phyloP scores from a whole-genome alignment of 164 flowering plant species.

The Buxus sempervirens region DNA sequence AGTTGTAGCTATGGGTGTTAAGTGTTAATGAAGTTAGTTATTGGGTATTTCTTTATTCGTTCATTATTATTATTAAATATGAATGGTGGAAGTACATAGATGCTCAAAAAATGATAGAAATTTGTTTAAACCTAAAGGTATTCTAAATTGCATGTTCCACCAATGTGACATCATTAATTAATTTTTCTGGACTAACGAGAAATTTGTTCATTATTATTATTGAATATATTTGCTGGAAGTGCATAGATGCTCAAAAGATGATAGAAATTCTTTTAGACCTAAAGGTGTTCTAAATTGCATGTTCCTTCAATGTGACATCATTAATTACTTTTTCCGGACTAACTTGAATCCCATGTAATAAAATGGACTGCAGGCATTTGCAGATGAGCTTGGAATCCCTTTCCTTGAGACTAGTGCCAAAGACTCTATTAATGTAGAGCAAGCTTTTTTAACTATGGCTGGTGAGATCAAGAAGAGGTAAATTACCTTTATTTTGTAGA shows the following conservation, averaged over 20 bases:
- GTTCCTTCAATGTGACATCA: neutral
- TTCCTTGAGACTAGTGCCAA: slow-evolving; percentile 85
- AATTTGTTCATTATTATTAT: too few relatives aligned
- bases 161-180: neutral
- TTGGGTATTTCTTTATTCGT: neutral
- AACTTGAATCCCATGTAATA: neutral
- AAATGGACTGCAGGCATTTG: slow-evolving; percentile 54
- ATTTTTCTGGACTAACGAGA: slow-evolving; percentile 1
- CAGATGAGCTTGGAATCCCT: slow-evolving; percentile 79
- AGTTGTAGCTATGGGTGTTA: too few relatives aligned
- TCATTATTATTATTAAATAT: too few relatives aligned
- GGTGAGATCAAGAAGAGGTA: slow-evolving; percentile 72
- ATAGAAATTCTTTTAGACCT: neutral
- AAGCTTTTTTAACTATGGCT: slow-evolving; percentile 78
- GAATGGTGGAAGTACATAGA: neutral
- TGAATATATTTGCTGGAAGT: neutral
- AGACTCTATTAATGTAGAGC: slow-evolving; percentile 71
- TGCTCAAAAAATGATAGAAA: neutral
- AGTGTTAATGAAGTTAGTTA: neutral
- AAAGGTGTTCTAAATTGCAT: neutral
- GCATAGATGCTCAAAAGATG: neutral
- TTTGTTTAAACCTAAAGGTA: neutral
- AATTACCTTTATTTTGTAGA: too few relatives aligned
- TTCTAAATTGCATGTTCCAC: neutral
- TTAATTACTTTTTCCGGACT: neutral